Evolutionary conservation across 768 basidiomycete species (phyloP), one percentile per base, ranked within the genome.

Genomic region (Asterophora lycoperdoides): DNA sequence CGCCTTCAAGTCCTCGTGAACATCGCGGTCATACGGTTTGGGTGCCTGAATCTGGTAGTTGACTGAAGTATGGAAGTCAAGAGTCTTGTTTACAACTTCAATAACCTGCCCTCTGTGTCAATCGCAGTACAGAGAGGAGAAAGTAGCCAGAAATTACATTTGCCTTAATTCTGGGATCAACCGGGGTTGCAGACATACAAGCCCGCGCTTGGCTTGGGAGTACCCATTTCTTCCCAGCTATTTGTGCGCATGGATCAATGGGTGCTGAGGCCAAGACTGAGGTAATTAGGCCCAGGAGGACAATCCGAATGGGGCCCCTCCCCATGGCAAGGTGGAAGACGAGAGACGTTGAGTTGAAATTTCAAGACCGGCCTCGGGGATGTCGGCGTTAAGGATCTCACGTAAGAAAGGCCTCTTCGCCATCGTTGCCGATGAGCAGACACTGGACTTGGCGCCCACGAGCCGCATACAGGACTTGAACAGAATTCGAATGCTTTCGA

Each of bases 1-100:
- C 5, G 61, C 68, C 29, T 68, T 61, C 15, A 84, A 59, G 56
- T 84, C 75, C 54, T 80, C 79, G 46, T 81, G 79, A 5, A 83
- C 79, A 49, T 80, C 78, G 3, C 65, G 55, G 11, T 68, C 59
- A 60, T 77, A 83, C 1, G 81, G 81, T 34, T 62, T 56, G 0
- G 80, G 79, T 1, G 80, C 80, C 42, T 68, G 65, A 37, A 78
- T 69, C 62, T 81, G 74, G 51, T 82, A 82, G 64, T 81, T 82
- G 18, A 77, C 73, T 1, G 80, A 81, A 0, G 80, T 79, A 56
- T 83, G 81, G 60, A 84, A 81, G 11, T 75, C 72, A 19, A 82
- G 62, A 0, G 79, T 80, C 60, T 77, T 80, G 57, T 73, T 81
- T 19, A 80, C 68, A 10, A 78, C 78, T 48, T 83, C 75, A 43